phyloP scores from a whole-genome alignment of 257 asterid species.

The Echites panduratus region DNA sequence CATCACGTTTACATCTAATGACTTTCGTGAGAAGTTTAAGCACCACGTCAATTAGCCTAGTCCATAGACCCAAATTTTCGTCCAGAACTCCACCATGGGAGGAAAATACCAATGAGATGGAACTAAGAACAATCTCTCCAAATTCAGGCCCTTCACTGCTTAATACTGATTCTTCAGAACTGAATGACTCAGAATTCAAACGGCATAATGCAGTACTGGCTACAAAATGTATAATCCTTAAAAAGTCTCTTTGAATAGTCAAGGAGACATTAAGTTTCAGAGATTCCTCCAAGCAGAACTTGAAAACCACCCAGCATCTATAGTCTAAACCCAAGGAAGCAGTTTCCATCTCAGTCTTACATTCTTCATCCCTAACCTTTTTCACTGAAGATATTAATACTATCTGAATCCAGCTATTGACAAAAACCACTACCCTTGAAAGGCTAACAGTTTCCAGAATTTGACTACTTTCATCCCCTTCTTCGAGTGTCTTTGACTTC shows the following conservation, averaged over 20 bases:
- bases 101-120: constrained; percentile 56
- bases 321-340: constrained; percentile 47
- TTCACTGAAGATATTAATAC: constrained; percentile 57
- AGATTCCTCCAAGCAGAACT: constrained; percentile 75
- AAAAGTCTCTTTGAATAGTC: constrained; percentile 54
- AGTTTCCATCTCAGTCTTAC: constrained; percentile 25
- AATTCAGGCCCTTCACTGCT: constrained; percentile 33
- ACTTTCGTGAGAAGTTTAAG: constrained; percentile 46
- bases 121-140: constrained; percentile 45
- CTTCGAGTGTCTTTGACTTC: constrained; percentile 31
- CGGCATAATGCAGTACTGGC: constrained; percentile 37
- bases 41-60: constrained; percentile 36
- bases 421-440: constrained; percentile 51
- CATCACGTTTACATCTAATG: constrained; percentile 36
- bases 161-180: constrained; percentile 23
- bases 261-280: constrained; percentile 39
- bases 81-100: constrained; percentile 68
- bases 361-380: constrained; percentile 38
- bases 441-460: constrained; percentile 45
- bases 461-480: constrained; percentile 22
- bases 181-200: constrained; percentile 16
- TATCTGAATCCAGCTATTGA: constrained; percentile 68
- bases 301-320: constrained; percentile 71
- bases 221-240: constrained; percentile 54
- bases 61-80: constrained; percentile 72